Base-by-base conservation (phyloP, 2,329 filamentous ascomycete genomes). In the Trichoderma arundinaceum region DNA sequence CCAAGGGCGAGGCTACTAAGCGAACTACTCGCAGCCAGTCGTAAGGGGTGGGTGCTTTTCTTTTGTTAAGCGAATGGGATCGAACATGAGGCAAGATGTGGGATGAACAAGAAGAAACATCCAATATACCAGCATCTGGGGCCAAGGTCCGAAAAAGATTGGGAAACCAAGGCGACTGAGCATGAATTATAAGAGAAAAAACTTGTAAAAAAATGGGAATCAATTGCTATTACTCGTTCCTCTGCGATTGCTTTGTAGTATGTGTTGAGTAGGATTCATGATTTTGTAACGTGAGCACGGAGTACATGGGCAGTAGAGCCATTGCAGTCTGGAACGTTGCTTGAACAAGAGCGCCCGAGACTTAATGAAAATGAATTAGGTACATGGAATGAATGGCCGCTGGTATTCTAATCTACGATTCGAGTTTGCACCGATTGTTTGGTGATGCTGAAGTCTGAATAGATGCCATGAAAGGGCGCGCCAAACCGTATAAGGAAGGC, bases 1-100 rank as follows among this genome's bases (percentile, higher is more conserved):
- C 89, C 71, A 94, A 95, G 84, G 87, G 85, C 62, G 91, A 94
- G 84, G 83, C 79, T 35, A 86, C 78, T 74, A 88, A 88, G 83
- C 85, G 86, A 70, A 78, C 79, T 67, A 85, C 84, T 66, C 83
- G 84, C 74, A 87, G 81, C 80, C 81, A 84, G 72, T 84, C 82
- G 74, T 86, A 82, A 67, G 10, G 54, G 28, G 32, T 44, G 52
- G 19, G 17, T 58, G 49, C 22, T 9, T 53, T 52, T 66, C 48
- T 41, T 63, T 63, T 63, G 39, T 63, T 52, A 33, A 63, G 48
- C 32, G 32, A 12, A 15, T 46, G 28, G 32, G 49, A 46, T 46
- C 12, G 13, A 63, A 63, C 17, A 59, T 32, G 32, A 12, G 32
- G 49, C 39, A 28, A 28, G 46, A 54, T 58, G 49, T 53, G 62